Evolutionary conservation across 176 grass and related monocot species (phyloP), one percentile per base, ranked within the genome.

Genomic region (Carex parvula): DNA sequence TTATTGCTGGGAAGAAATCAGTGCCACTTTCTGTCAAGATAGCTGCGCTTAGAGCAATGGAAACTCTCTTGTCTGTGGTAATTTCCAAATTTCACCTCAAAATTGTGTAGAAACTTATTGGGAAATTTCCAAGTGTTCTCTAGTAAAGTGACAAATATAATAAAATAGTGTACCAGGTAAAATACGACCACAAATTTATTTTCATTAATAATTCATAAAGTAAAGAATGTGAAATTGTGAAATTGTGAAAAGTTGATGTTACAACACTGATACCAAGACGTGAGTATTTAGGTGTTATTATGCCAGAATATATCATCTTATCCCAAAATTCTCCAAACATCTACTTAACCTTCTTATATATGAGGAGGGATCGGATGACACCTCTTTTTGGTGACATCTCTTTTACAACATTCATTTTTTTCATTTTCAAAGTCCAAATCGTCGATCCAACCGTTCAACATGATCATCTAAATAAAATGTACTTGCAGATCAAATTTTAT

Each of bases 11-110:
- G 79, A 89, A 74, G 85, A 73, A 50, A 26, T 73, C 70, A 35
- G 62, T 74, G 48, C 87, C 89, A 70, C 89, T 90, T 64, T 86
- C 78, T 83, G 83, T 98, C 44, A 94, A 91, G 82, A 90, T 93
- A 84, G 92, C 92, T 64, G 92, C 92, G 41, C 63, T 98, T 16
- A 80, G 94, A 89, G 87, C 92, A 84, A 82, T 98, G 84, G 92
- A 91, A 90, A 84, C 90, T 90, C 92, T 98, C 78, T 84, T 98
- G 35, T 92, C 84, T 86, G 88, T 91, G 87, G 95, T 98, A 91
- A 76, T 81, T 84, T 70, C 64, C 32, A 39, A 85, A 88, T 76
- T 57, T 64, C 69, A 52, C 60, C 33, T 84, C 46, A 39, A 72
- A 15, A 16, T 52, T 29, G 14, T 72, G 30, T 59, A 53, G 21